Percentiles rank a stretch among this genome's conserved stretches.
Evolutionary conservation across 768 basidiomycete genomes (phyloP).

Genomic region (Infundibulicybe gibba): DNA sequence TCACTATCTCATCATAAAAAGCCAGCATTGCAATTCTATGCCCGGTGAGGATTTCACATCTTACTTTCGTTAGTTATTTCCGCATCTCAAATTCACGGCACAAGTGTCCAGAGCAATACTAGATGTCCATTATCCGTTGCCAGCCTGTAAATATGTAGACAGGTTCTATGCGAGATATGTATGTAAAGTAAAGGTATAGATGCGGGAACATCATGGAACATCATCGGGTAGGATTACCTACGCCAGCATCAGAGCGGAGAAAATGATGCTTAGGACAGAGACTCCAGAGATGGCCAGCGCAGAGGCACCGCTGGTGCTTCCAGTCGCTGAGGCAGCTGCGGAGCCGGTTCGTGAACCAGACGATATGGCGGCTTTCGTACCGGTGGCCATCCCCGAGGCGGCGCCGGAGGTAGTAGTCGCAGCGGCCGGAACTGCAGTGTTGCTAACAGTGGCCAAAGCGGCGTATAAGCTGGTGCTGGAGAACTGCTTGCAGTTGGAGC

Average conservation of each 20-base stretch:
- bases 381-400: neutral
- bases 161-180: too few relatives aligned
- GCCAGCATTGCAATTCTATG: too few relatives aligned
- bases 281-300: constrained; percentile 11
- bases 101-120: too few relatives aligned
- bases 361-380: neutral
- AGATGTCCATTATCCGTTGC: too few relatives aligned
- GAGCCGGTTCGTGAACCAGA: constrained; percentile 1
- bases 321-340: constrained; percentile 2
- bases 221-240: neutral
- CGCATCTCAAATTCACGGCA: too few relatives aligned
- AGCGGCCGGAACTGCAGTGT: neutral
- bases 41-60: too few relatives aligned
- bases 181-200: too few relatives aligned
- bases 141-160: too few relatives aligned
- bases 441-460: constrained; percentile 12
- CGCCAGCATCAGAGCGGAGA: constrained; percentile 16
- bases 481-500: constrained; percentile 29
- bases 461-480: constrained; percentile 26
- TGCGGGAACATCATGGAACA: too few relatives aligned
- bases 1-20: too few relatives aligned
- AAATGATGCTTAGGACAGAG: constrained; percentile 10
- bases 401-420: neutral
- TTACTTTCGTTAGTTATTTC: too few relatives aligned
- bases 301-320: constrained; percentile 7